Conservation (phyloP, 352 stramenopile species). For the Phytophthora syringae region DNA sequence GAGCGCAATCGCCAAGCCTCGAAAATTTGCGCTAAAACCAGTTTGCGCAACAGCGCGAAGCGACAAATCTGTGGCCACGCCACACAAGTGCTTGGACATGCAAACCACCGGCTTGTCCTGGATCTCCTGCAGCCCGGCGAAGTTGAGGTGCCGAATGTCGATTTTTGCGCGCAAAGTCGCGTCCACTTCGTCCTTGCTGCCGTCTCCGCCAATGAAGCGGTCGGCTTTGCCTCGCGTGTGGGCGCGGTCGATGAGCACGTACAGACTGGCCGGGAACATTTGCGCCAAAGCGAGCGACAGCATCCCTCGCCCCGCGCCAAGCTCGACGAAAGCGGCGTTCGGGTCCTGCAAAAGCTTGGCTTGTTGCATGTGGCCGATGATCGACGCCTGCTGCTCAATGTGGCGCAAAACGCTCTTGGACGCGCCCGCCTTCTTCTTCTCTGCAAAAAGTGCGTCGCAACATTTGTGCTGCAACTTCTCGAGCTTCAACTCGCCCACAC, state of each 20-base stretch:
- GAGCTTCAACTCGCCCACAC: constrained; percentile 62
- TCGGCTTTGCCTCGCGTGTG: constrained; percentile 80
- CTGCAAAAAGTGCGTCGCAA: constrained; percentile 64
- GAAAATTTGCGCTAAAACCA: constrained; percentile 46
- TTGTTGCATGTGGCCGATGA: constrained; percentile 80
- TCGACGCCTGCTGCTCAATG: constrained; percentile 86
- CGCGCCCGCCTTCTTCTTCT: constrained; percentile 64
- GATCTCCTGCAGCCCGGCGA: constrained; percentile 68
- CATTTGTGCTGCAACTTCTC: constrained; percentile 75
- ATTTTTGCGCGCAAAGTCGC: constrained; percentile 76
- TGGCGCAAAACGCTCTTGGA: constrained; percentile 74
- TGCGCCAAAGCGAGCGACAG: constrained; percentile 81
- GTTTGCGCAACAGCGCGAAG: constrained; percentile 68
- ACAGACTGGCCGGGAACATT: constrained; percentile 62
- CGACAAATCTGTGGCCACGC: constrained; percentile 83
- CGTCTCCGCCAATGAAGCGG: constrained; percentile 60
- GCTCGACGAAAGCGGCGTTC: constrained; percentile 64
- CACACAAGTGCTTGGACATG: constrained; percentile 89
- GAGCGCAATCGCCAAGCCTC: constrained; percentile 72
- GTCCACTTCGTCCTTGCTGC: constrained; percentile 22
- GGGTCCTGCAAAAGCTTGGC: constrained; percentile 52
- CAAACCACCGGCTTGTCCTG: constrained; percentile 59
- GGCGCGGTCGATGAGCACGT: constrained; percentile 79
- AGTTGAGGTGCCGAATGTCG: constrained; percentile 86
- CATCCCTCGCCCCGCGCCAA: constrained; percentile 81